phyloP scores from a whole-genome alignment of 2,329 filamentous ascomycete genomes.

The Botrytis squamosa region DNA sequence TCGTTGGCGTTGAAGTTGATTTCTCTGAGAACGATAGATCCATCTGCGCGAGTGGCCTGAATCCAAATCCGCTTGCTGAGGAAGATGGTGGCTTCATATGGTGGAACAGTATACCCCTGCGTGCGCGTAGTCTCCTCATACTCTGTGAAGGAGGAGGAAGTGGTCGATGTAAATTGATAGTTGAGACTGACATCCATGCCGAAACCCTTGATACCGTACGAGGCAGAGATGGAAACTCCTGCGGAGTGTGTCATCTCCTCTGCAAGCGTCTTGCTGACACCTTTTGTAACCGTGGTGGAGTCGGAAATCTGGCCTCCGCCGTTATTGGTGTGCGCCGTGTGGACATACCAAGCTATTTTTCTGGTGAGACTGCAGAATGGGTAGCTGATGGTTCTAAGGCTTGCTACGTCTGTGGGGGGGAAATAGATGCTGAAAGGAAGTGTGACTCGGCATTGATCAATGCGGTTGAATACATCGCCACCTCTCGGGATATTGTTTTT shows the following conservation, averaged over 20 bases:
- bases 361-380: not conserved
- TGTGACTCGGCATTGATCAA: not conserved
- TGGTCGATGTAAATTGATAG: not conserved
- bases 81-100: not conserved
- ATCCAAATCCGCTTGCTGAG: slow-evolving; percentile 2
- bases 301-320: not conserved
- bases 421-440: not conserved
- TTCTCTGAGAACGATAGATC: slow-evolving; percentile 9
- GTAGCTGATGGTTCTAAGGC: not conserved
- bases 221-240: not conserved
- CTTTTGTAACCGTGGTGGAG: slow-evolving; percentile 2
- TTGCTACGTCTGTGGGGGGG: not conserved
- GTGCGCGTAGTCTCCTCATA: not conserved
- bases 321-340: not conserved
- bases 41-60: not conserved
- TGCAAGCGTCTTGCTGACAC: not conserved
- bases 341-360: slow-evolving; percentile 2
- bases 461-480: not conserved
- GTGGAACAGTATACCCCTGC: not conserved
- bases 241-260: not conserved
- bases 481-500: not conserved
- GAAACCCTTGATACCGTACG: not conserved
- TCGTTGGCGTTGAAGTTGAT: slow-evolving; percentile 8
- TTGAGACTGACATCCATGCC: slow-evolving; percentile 7
- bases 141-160: not conserved